Percentiles rank a stretch among this genome's conserved stretches.
phyloP scores from a whole-genome alignment of 2,329 filamentous ascomycete genomes.

The Botrytis pseudocinerea region DNA sequence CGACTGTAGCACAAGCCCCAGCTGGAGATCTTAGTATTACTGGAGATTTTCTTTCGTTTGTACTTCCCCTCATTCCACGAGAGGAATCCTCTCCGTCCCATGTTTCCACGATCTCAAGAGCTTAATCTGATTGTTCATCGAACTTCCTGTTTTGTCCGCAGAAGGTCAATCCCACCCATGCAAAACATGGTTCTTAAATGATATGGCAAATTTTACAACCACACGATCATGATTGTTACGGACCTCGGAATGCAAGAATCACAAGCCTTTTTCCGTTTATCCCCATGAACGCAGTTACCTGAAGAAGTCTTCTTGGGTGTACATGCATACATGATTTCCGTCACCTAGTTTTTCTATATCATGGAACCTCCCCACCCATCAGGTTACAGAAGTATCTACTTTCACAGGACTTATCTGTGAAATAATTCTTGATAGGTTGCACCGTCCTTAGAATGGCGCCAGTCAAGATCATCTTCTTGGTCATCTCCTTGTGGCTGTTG shows the following conservation, averaged over 20 bases:
- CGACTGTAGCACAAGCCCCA: background rate
- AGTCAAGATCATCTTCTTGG: conserved; percentile 10
- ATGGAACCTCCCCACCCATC: background rate
- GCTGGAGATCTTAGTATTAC: background rate
- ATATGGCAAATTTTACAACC: background rate
- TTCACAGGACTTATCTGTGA: background rate
- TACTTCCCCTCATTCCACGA: background rate
- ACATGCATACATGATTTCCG: background rate
- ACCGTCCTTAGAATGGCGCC: background rate
- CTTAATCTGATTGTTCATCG: conserved; percentile 1
- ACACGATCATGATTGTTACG: background rate
- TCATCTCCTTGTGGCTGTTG: conserved; percentile 16
- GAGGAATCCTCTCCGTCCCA: conserved; percentile 2
- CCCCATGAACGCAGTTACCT: background rate
- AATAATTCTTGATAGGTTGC: background rate
- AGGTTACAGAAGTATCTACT: background rate
- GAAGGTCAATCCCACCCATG: background rate
- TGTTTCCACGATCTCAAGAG: conserved; percentile 2
- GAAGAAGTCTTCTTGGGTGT: conserved; percentile 5
- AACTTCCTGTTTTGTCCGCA: conserved; percentile 17
- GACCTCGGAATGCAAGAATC: background rate
- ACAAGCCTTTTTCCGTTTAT: conserved; percentile 7
- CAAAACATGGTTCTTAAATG: background rate
- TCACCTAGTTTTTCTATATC: conserved; percentile 12
- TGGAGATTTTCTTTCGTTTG: background rate